phyloP scores from a whole-genome alignment of 148 eudicot species.

The Polygonum maritimum region DNA sequence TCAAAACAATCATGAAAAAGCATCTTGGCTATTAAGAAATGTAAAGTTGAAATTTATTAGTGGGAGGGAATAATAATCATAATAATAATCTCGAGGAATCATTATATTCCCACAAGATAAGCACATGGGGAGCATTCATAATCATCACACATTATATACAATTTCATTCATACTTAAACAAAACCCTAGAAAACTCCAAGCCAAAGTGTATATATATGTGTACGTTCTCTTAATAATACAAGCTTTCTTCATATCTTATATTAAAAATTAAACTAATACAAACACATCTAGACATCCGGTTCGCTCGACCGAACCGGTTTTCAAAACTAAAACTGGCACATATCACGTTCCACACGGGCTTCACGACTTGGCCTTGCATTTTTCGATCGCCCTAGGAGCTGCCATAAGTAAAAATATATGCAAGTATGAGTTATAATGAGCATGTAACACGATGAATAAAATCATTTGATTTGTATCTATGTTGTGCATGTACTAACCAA shows the following conservation, averaged over 20 bases:
- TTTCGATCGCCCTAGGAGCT: conserved; percentile 62
- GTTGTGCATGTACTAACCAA: conserved; percentile 20
- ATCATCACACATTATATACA: background rate
- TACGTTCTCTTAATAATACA: conserved; percentile 5
- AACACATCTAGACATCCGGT: conserved; percentile 4
- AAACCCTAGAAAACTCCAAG: background rate
- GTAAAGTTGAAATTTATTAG: conserved; percentile 1
- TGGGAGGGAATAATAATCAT: background rate
- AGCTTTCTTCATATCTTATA: background rate
- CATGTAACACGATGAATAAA: background rate
- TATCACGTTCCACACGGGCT: background rate
- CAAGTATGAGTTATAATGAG: background rate
- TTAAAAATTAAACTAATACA: background rate
- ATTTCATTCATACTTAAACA: background rate
- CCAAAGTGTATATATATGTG: background rate
- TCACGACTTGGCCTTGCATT: conserved; percentile 29
- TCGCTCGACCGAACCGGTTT: background rate
- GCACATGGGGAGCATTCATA: background rate
- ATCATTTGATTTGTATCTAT: background rate
- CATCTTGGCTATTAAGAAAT: background rate
- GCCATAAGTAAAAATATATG: conserved; percentile 9
- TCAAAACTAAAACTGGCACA: background rate
- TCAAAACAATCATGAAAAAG: background rate
- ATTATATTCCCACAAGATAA: background rate
- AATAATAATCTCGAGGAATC: conserved; percentile 3